Base-by-base conservation (phyloP, 176 grass and related monocot genomes). In the Oryza australiensis region DNA sequence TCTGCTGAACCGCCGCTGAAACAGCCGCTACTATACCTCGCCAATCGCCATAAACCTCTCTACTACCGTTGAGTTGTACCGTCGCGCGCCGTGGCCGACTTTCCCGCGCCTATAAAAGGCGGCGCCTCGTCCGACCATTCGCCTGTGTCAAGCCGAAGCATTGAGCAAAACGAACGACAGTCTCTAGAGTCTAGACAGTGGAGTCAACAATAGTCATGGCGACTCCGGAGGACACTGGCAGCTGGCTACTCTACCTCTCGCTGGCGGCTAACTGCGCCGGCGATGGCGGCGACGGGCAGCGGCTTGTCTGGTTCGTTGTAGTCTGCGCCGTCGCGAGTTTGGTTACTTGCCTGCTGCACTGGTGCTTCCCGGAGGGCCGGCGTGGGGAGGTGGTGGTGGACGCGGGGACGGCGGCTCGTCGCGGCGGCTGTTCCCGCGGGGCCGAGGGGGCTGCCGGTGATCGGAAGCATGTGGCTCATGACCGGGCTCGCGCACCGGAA, bases 381-480 rank as follows among this genome's bases (percentile, higher is more conserved):
- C 96, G 4, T 98, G 96, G 96, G 96, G 2, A 45, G 68, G 77
- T 91, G 92, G 78, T 76, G 90, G 87, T 78, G 70, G 84, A 80
- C 65, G 8, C 62, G 9, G 38, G 6, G 42, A 0, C 40, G 60
- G 1, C 53, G 60, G n/a, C n/a, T 1, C 64, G 1, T 3, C 10
- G 22, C 10, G 0, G 41, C 20, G 4, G 15, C 3, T 16, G 37
- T 83, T 60, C 84, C 87, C 0, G n/a, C n/a, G n/a, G 95, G 96
- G 5, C 90, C 93, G 1, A 85, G 82, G 30, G 96, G 96, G 4
- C 57, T 95, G 13, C 96, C 96, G 9, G 38, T 95, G 68, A 16
- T 98, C 22, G 96, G 96, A 4, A 94, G 92, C 72, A 98, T 95
- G 96, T 72, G 78, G 83, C 91, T 98, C 66, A 98, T 98, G 93